Percentiles rank a stretch among this genome's conserved stretches.
These are phyloP conservation scores for Aspergillus sp. DNA, from an alignment of 2,329 filamentous ascomycete species.

Conservation along the genomic window DNA sequence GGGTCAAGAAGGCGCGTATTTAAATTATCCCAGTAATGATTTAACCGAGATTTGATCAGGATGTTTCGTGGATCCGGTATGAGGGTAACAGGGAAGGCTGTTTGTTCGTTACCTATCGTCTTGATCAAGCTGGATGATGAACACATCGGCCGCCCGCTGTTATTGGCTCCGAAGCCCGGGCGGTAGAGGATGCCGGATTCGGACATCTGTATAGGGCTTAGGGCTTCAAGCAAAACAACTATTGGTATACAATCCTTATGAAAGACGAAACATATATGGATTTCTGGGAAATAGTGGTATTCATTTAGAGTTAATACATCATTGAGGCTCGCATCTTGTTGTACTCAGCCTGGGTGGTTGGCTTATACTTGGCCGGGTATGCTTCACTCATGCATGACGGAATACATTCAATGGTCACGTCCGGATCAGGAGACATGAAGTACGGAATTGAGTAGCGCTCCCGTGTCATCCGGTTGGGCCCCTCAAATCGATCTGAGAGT, in stretches of 20 bases:
- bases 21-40: too few relatives aligned
- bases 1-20: not conserved
- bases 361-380: conserved; percentile 54
- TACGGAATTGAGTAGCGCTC: conserved; percentile 63
- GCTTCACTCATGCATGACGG: conserved; percentile 48
- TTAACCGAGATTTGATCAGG: not conserved
- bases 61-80: not conserved
- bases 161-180: conserved; percentile 15
- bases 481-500: conserved; percentile 40
- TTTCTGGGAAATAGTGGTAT: too few relatives aligned
- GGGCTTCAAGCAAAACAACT: conserved; percentile 13
- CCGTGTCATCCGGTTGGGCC: conserved; percentile 47
- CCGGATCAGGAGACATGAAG: conserved; percentile 56
- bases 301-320: conserved; percentile 14
- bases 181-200: conserved; percentile 11
- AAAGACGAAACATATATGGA: not conserved
- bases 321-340: conserved; percentile 37
- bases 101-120: not conserved
- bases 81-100: not conserved
- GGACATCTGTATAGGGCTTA: conserved; percentile 23
- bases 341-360: conserved; percentile 47
- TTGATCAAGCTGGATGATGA: conserved; percentile 12
- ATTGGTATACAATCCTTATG: not conserved
- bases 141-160: conserved; percentile 11
- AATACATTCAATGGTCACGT: conserved; percentile 56